Base-by-base conservation (phyloP, 2,329 filamentous ascomycete species). In the Fusarium sp. region DNA sequence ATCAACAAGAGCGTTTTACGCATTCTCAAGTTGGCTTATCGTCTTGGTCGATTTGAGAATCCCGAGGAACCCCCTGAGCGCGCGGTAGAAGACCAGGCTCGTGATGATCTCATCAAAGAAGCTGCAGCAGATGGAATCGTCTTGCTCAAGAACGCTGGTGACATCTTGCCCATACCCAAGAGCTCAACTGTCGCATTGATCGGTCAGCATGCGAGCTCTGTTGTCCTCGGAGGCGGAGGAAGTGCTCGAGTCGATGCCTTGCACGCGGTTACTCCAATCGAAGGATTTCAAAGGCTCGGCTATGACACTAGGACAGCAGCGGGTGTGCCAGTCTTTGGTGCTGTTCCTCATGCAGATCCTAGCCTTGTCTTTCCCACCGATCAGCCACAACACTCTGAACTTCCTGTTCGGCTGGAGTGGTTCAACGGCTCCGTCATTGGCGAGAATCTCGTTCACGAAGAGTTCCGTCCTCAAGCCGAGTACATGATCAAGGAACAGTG, bases 401-500 rank as follows among this genome's bases (percentile, higher is more conserved):
- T 37, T 17, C 54, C 54, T 25, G 33, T 58, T 25, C 20, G 35
- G 15, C 33, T 58, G 10, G 54, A 58, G 25, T 70, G 68, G 68
- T 68, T 70, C 45, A 70, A 70, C 22, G 60, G 68, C 10, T 37
- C 22, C 3, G 20, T 27, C 2, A 64, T 70, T 15, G 68, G 68
- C 14, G 40, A 70, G n/a, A 70, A 70, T n/a, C 59, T 67, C 12
- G 54, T 56, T 0, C 68, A 68, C 27, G n/a, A 65, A 27, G 64
- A 68, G 35, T 33, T 37, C 30, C 54, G 40, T 14, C 37, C 64
- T 2, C 59, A 60, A n/a, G 43, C 69, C 1, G 69, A 71, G 33
- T 71, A 71, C 50, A 71, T 71, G 69, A 71, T 71, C 32, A 71
- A 71, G 20, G 69, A 68, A 52, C 40, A 65, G 9, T 71, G 69